phyloP scores from a whole-genome alignment of 371 early-diverging fungal genomes.

The Caulochytrium protostelioides region DNA sequence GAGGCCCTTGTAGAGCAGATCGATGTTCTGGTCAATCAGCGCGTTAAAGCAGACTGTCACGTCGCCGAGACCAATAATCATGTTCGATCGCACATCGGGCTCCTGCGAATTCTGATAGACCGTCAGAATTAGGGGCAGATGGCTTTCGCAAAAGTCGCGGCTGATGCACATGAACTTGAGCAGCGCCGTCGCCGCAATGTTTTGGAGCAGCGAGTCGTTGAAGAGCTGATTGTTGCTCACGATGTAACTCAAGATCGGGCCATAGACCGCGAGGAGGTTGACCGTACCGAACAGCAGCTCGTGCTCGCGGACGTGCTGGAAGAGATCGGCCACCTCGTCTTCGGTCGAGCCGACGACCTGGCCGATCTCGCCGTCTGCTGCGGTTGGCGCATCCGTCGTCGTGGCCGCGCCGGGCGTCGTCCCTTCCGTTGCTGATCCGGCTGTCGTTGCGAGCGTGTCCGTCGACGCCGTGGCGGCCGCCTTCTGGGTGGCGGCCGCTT shows the following conservation, averaged over 20 bases:
- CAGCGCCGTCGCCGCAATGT: conserved; percentile 58
- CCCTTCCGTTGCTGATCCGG: background rate
- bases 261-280: conserved; percentile 56
- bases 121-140: conserved; percentile 74
- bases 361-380: conserved; percentile 57
- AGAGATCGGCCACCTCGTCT: conserved; percentile 79
- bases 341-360: conserved; percentile 77
- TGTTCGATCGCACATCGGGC: conserved; percentile 42
- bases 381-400: conserved; percentile 11
- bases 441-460: conserved; percentile 1
- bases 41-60: conserved; percentile 85
- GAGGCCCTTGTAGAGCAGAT: conserved; percentile 72
- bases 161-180: conserved; percentile 92
- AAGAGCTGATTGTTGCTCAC: conserved; percentile 59
- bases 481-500: conserved; percentile 1
- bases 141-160: conserved; percentile 67
- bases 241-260: conserved; percentile 54
- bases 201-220: conserved; percentile 53
- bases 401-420: conserved; percentile 9
- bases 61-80: conserved; percentile 88
- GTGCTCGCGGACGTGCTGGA: conserved; percentile 61
- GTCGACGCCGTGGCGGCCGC: background rate
- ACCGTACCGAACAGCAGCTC: conserved; percentile 60
- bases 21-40: conserved; percentile 78
- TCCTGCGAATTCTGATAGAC: conserved; percentile 61